phyloP scores from a whole-genome alignment of 1,284 basidiomycete species.

The Cutaneotrichosporon dermatis region DNA sequence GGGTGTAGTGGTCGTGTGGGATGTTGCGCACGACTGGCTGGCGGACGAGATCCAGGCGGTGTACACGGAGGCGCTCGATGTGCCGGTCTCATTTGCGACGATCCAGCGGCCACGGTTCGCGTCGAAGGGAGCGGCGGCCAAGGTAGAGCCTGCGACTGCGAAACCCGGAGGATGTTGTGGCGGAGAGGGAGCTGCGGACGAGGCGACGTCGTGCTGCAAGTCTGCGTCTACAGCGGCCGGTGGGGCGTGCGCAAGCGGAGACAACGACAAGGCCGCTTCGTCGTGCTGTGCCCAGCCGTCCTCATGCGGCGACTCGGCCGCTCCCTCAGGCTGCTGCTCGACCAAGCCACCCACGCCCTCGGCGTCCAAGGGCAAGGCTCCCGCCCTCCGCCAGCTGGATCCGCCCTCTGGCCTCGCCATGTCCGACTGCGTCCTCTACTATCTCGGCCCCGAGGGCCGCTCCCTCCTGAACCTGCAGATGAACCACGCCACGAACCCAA shows the following conservation, averaged over 20 bases:
- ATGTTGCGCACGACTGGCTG: slow-evolving; percentile 74
- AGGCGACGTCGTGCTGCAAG: not conserved
- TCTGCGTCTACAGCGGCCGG: not conserved
- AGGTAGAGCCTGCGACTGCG: no score
- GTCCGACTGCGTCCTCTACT: slow-evolving; percentile 58
- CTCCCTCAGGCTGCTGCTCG: slow-evolving; percentile 44
- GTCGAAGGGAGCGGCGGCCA: no score
- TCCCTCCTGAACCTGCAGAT: slow-evolving; percentile 81
- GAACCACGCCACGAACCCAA: slow-evolving; percentile 59
- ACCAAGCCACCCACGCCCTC: slow-evolving; percentile 71
- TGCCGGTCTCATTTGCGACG: slow-evolving; percentile 34
- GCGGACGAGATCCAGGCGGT: slow-evolving; percentile 41
- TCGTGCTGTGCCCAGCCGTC: no score
- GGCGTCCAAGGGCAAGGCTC: slow-evolving; percentile 56
- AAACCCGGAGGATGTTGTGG: no score
- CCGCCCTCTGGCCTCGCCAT: slow-evolving; percentile 40
- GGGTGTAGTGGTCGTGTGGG: slow-evolving; percentile 62
- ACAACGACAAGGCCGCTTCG: no score
- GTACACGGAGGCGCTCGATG: slow-evolving; percentile 11
- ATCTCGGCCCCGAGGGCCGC: slow-evolving; percentile 78
- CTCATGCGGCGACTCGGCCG: not conserved
- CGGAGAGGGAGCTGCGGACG: no score
- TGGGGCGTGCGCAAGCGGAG: no score
- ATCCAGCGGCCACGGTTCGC: slow-evolving; percentile 26
- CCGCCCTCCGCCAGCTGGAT: slow-evolving; percentile 36